Conservation (phyloP, 2,329 filamentous ascomycete genomes). For the Botryotinia narcissicola region DNA sequence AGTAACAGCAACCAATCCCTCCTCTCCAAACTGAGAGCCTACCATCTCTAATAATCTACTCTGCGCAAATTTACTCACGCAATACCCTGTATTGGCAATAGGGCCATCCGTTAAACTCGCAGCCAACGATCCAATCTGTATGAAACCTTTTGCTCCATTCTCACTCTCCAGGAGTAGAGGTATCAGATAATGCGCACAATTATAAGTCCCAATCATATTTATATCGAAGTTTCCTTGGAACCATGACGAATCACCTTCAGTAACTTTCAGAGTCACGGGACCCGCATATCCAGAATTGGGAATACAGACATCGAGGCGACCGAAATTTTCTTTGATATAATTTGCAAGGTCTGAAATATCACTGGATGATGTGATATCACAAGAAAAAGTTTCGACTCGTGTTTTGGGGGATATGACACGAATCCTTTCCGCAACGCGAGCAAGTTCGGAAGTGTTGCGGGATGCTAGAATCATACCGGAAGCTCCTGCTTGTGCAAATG, state of each 20-base stretch:
- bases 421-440: constrained; percentile 8
- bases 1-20: constrained; percentile 11
- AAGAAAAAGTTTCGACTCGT: background rate
- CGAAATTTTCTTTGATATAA: background rate
- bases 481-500: constrained; percentile 14
- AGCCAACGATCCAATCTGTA: constrained; percentile 14
- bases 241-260: constrained; percentile 9
- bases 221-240: constrained; percentile 16
- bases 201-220: constrained; percentile 14
- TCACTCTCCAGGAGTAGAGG: constrained; percentile 12
- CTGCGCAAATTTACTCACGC: constrained; percentile 21
- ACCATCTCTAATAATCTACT: constrained; percentile 19
- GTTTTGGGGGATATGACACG: background rate
- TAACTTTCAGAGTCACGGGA: constrained; percentile 17
- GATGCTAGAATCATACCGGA: constrained; percentile 17
- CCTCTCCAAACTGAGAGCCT: background rate
- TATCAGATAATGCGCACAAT: constrained; percentile 16
- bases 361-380: constrained; percentile 6
- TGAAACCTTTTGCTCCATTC: constrained; percentile 1
- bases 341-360: background rate
- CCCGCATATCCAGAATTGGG: constrained; percentile 19
- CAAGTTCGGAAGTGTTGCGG: background rate
- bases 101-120: constrained; percentile 1
- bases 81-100: constrained; percentile 20
- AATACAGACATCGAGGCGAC: constrained; percentile 20